Evolutionary conservation across 495 filamentous ascomycete genomes (phyloP), one percentile per base, ranked within the genome.

Genomic region (Penicillium crystallinum): DNA sequence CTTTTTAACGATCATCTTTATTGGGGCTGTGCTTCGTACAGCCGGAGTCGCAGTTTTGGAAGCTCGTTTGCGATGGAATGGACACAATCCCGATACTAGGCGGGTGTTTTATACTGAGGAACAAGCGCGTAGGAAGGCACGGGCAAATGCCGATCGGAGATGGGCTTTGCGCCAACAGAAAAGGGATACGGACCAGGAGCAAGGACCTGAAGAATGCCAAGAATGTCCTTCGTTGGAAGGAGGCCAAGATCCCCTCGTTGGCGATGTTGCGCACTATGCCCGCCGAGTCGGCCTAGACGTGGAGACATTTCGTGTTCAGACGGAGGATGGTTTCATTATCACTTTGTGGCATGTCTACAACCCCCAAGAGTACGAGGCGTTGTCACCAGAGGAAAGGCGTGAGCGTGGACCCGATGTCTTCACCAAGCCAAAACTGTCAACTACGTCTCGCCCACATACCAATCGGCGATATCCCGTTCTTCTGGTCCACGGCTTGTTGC

Each of bases 281-380:
- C 76, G 89, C 31, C 73, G 91, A 14, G 92, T 96, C 1, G 93
- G 92, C 6, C 77, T 97, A 5, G 90, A 96, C 52, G 81, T 89
- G 15, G 93, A 97, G 61, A 80, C 78, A 18, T 90, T 87, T 61
- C 75, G 87, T 31, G 90, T 97, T 0, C 83, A 96, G 67, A 97
- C 93, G 0, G 92, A 97, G 67, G 92, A 97, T 61, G 93, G 92
- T 4, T 97, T 96, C 63, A 80, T 97, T 54, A 86, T 97, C 49
- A 78, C 83, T 15, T 72, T 97, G 1, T 93, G 87, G 83, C 92
- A 97, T 64, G 75, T 97, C 29, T 97, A 90, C 64, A 85, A 96
- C 49, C 93, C 92, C 0, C 76, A 77, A 46, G 86, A 93, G 49
- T 85, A 88, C 58, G 73, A 70, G 1, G 74, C 73, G 0, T 74